These are phyloP conservation scores for Canavalia ensiformis DNA, from an alignment of 306 rosid genomes.

Conservation along the genomic window DNA sequence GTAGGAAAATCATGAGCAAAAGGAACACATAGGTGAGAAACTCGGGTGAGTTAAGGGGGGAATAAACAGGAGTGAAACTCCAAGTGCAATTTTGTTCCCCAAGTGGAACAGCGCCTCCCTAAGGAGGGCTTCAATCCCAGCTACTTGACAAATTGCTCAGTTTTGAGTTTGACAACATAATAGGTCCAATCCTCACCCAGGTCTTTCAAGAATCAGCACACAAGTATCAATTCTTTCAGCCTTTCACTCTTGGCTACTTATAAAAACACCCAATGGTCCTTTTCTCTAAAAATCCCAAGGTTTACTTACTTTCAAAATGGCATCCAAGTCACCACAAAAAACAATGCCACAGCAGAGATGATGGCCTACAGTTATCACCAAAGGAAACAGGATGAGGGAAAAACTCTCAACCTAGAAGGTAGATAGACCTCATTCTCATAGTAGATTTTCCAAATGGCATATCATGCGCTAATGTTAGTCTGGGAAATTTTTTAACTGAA, in stretches of 20 bases:
- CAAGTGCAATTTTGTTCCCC: neutral
- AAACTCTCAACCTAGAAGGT: constrained; percentile 18
- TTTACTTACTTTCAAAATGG: constrained; percentile 1
- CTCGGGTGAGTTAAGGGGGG: neutral
- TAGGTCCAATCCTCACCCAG: neutral
- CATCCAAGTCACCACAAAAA: neutral
- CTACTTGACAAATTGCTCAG: neutral
- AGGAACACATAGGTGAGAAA: neutral
- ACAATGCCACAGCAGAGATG: constrained; percentile 1
- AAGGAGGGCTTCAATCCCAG: neutral
- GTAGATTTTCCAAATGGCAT: constrained; percentile 18
- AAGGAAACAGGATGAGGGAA: neutral
- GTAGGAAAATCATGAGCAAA: constrained; percentile 16
- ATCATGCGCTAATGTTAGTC: constrained; percentile 6
- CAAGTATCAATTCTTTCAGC: neutral
- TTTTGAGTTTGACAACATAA: neutral
- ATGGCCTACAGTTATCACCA: neutral
- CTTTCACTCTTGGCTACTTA: neutral
- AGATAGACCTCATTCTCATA: neutral
- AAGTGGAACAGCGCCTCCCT: constrained; percentile 1
- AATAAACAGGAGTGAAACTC: neutral
- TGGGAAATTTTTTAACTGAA: constrained; percentile 11
- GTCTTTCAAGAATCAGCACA: constrained; percentile 3
- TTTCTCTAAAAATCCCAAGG: neutral
- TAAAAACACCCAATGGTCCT: neutral